Base-by-base conservation (phyloP, 169 alveolate genomes). In the Eimeria falciformis region DNA sequence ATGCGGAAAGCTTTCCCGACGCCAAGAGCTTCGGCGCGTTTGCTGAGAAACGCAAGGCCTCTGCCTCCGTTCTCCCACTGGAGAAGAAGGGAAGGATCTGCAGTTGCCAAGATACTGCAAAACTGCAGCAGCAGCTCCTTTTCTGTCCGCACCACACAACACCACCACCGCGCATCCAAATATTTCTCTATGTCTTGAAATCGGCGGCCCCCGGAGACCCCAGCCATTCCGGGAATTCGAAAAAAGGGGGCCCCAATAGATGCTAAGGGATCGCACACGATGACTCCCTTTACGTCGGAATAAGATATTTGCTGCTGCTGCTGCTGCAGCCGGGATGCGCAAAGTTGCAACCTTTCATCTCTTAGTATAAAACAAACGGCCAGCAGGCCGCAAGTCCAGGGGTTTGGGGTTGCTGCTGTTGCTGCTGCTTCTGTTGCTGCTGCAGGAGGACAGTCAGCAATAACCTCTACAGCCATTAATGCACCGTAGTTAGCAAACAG, bases 11-110 rank as follows among this genome's bases (percentile, higher is more conserved):
- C 37, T 25, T 81, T 71, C 47, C 89, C 89, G 1, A 81, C 33
- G 77, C 93, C 93, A 45, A 89, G 90, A 23, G 85, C 93, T 21
- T 18, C 86, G 58, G 93, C 93, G 12, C 93, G 75, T 37, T 73
- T 45, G 43, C 85, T 56, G 23, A 89, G 47, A 65, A 58, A 89
- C 5, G 66, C 73, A 18, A 89, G 75, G 45, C 93, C 93, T 27
- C 82, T 47, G 33, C 75, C 58, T 9, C 87, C 87, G 17, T 82
- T 58, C 47, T 89, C 93, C 93, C 93, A 89, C 81, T 75, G 89
- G 27, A 89, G 83, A 21, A 89, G 23, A 58, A 89, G 43, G 29
- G 93, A 75, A 9, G 93, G 93, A 50, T 89, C 93, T 17, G 83
- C 90, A 0, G 85, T 83, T 1, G 83, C 78, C 43, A 55, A 33